phyloP scores from a whole-genome alignment of 2,329 filamentous ascomycete genomes.

The Dothidotthia symphoricarpi region DNA sequence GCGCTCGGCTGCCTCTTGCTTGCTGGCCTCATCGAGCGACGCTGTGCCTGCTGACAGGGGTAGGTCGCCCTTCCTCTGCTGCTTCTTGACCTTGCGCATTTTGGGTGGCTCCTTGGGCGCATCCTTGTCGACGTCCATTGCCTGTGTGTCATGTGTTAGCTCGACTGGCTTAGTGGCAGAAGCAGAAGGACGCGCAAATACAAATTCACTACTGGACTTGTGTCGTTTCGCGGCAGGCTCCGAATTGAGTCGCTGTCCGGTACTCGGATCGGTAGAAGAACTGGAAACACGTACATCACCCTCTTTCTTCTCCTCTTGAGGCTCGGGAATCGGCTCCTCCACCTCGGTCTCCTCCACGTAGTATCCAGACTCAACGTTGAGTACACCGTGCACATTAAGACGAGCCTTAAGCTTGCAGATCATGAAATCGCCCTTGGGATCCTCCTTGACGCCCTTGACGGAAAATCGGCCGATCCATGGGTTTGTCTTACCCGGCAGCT shows the following conservation, averaged over 20 bases:
- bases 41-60: conserved; percentile 81
- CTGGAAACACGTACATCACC: conserved; percentile 63
- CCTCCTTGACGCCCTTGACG: conserved; percentile 94
- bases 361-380: conserved; percentile 96
- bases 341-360: conserved; percentile 97
- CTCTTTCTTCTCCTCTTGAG: conserved; percentile 61
- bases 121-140: conserved; percentile 43
- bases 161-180: conserved; percentile 19
- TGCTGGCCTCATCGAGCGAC: conserved; percentile 68
- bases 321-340: conserved; percentile 82
- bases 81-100: conserved; percentile 98
- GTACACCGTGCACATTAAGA: conserved; percentile 90
- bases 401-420: conserved; percentile 99
- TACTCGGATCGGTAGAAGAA: conserved; percentile 23
- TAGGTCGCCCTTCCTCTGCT: conserved; percentile 94
- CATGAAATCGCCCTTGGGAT: conserved; percentile 96
- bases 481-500: conserved; percentile 82
- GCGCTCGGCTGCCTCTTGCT: conserved; percentile 70
- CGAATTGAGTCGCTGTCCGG: conserved; percentile 18
- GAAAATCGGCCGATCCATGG: conserved; percentile 98
- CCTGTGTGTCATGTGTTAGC: conserved; percentile 36
- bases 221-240: conserved; percentile 35
- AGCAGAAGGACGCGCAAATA: conserved; percentile 29
- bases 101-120: conserved; percentile 57
- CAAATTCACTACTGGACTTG: conserved; percentile 24